A percentile compares a stretch with the other conserved stretches of the same genome.
Evolutionary conservation across 352 stramenopile genomes (phyloP).

Genomic region (Phytopythium sindhum): DNA sequence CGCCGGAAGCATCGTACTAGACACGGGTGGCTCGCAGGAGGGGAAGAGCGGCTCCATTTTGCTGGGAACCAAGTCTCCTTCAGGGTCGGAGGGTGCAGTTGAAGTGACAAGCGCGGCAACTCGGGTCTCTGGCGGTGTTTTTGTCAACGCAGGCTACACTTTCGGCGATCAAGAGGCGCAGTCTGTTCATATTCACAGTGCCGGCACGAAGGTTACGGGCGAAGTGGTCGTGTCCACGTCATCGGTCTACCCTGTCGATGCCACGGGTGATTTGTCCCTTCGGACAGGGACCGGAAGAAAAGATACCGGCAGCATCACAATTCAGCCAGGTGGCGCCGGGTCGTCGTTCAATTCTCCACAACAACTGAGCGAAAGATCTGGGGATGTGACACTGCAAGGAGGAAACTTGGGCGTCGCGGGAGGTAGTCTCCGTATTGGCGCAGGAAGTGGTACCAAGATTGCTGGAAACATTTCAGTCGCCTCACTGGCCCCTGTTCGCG

Average conservation of each 20-base stretch:
- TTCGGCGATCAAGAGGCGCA: conserved; percentile 7
- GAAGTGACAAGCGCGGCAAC: conserved; percentile 13
- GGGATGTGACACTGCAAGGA: conserved; percentile 7
- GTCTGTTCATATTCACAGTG: conserved; percentile 20
- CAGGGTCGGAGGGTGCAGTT: background rate
- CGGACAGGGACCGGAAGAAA: background rate
- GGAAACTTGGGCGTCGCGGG: conserved; percentile 6
- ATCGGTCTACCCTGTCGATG: background rate
- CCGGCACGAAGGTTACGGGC: conserved; percentile 15
- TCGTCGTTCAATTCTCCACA: background rate
- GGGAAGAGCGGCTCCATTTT: conserved; percentile 29
- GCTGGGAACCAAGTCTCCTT: background rate
- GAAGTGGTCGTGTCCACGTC: conserved; percentile 23
- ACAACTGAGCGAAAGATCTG: background rate
- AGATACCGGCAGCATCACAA: background rate
- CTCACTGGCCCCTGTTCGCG: background rate
- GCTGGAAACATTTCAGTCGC: background rate
- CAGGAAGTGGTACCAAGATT: background rate
- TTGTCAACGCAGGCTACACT: conserved; percentile 18
- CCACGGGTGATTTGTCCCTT: background rate
- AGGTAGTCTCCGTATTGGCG: conserved; percentile 6
- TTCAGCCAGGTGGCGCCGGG: background rate
- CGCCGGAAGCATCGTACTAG: conserved; percentile 26
- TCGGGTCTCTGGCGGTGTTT: conserved; percentile 18
- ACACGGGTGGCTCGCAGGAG: conserved; percentile 20